These are phyloP conservation scores for Rhodomyrtus psidioides DNA, from an alignment of 441 rosid species.

Conservation along the genomic window DNA sequence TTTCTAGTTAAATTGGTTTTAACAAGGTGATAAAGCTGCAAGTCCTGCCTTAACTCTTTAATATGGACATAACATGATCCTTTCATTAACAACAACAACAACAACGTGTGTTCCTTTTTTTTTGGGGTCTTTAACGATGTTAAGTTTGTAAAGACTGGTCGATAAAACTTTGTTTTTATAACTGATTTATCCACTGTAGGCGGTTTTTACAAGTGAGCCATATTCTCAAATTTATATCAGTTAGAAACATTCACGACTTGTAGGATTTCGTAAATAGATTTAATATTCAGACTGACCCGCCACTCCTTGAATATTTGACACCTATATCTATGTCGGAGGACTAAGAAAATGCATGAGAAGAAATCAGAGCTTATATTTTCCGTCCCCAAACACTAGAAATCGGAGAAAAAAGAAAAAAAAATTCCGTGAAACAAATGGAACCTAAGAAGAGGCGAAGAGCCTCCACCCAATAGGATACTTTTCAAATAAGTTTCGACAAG, in stretches of 20 bases:
- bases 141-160: background rate
- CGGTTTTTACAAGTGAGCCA: background rate
- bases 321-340: no score
- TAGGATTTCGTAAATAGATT: no score
- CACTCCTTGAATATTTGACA: no score
- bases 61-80: background rate
- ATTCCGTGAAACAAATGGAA: no score
- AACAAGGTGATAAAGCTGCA: rapidly evolving
- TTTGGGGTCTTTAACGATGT: background rate
- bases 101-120: background rate
- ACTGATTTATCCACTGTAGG: background rate
- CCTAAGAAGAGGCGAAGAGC: background rate
- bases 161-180: background rate
- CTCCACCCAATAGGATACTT: background rate
- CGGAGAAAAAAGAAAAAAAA: no score
- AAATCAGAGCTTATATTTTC: no score
- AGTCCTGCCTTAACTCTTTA: background rate
- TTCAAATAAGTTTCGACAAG: no score
- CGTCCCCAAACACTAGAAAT: no score
- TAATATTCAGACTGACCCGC: no score
- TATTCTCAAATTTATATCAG: background rate
- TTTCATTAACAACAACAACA: background rate
- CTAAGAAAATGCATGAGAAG: no score
- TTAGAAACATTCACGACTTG: no score
- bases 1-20: background rate